A percentile compares a stretch with the other conserved stretches of the same genome.
Conservation (phyloP, 2,329 filamentous ascomycete species). For the Fusarium cyanostomum region DNA sequence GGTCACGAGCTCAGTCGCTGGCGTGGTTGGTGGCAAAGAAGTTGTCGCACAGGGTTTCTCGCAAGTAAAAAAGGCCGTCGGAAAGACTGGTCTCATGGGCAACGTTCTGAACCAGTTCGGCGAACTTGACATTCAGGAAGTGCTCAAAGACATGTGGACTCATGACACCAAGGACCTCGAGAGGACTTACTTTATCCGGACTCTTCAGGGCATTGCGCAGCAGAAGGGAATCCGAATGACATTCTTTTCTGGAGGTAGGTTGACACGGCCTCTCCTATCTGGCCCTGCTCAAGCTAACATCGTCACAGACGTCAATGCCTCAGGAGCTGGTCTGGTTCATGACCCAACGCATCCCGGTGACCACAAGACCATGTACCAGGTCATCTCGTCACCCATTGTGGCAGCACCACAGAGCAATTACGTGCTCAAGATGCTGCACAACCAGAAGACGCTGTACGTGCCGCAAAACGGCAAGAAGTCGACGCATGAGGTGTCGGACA, state of each 20-base stretch:
- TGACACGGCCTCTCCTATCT: background rate
- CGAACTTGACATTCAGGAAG: slow-evolving; percentile 93
- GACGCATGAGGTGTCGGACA: slow-evolving; percentile 81
- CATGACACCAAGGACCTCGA: slow-evolving; percentile 98
- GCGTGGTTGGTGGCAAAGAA: slow-evolving; percentile 93
- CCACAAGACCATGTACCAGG: slow-evolving; percentile 99
- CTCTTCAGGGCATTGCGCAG: slow-evolving; percentile 92
- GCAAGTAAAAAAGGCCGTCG: slow-evolving; percentile 94
- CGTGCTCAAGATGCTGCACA: slow-evolving; percentile 94
- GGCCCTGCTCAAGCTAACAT: slow-evolving; percentile 33
- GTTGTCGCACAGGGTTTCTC: slow-evolving; percentile 93
- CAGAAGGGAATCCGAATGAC: slow-evolving; percentile 97
- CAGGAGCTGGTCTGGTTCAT: slow-evolving; percentile 92
- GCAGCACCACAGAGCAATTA: slow-evolving; percentile 87
- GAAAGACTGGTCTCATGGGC: slow-evolving; percentile 95
- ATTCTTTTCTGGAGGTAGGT: slow-evolving; percentile 85
- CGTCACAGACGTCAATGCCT: slow-evolving; percentile 78
- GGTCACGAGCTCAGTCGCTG: slow-evolving; percentile 92
- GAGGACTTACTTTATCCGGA: slow-evolving; percentile 94
- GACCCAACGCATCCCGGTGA: slow-evolving; percentile 90
- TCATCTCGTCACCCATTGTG: slow-evolving; percentile 92
- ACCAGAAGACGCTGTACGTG: slow-evolving; percentile 90
- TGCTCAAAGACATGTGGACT: slow-evolving; percentile 96
- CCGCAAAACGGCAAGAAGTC: slow-evolving; percentile 85
- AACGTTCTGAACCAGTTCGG: slow-evolving; percentile 95